Conservation (phyloP, 2,329 filamentous ascomycete species). For the Sordariomycetes sp. region DNA sequence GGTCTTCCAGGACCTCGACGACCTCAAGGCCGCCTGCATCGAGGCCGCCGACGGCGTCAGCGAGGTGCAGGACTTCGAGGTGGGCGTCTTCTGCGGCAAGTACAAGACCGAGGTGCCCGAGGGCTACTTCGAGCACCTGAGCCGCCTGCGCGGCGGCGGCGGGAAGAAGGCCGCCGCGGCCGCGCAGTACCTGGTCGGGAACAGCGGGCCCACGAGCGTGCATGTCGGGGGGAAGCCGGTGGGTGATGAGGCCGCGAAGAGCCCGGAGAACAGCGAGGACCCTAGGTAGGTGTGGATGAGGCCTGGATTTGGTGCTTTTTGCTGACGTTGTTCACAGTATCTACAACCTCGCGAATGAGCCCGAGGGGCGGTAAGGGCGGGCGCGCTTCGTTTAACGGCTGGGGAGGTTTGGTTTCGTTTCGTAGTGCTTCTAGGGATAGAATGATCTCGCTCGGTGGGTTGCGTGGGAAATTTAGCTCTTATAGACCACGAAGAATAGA, state of each 20-base stretch:
- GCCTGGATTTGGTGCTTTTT: not conserved
- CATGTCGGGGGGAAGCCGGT: not conserved
- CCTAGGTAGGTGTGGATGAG: not conserved
- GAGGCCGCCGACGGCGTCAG: constrained; percentile 53
- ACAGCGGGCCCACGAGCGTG: not conserved
- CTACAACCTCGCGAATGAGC: constrained; percentile 2
- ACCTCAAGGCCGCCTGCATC: constrained; percentile 70
- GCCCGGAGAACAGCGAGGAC: not conserved
- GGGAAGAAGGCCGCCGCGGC: not conserved
- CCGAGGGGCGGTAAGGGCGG: not conserved
- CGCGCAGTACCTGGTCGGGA: not conserved
- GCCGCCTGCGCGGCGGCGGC: not conserved
- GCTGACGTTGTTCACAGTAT: not conserved
- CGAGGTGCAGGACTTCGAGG: constrained; percentile 59
- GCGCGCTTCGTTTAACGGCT: too few relatives aligned
- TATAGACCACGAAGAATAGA: too few relatives aligned
- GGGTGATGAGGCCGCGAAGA: not conserved
- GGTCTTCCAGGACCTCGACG: constrained; percentile 50
- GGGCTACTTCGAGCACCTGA: constrained; percentile 74
- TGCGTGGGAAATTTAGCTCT: too few relatives aligned
- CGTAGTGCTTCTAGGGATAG: too few relatives aligned
- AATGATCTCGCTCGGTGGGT: too few relatives aligned
- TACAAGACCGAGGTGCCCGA: constrained; percentile 74
- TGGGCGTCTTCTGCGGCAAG: constrained; percentile 82
- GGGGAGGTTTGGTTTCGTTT: too few relatives aligned